A percentile compares a stretch with the other conserved stretches of the same genome.
Conservation (phyloP, 495 filamentous ascomycete species). For the Annulohypoxylon bovei region DNA sequence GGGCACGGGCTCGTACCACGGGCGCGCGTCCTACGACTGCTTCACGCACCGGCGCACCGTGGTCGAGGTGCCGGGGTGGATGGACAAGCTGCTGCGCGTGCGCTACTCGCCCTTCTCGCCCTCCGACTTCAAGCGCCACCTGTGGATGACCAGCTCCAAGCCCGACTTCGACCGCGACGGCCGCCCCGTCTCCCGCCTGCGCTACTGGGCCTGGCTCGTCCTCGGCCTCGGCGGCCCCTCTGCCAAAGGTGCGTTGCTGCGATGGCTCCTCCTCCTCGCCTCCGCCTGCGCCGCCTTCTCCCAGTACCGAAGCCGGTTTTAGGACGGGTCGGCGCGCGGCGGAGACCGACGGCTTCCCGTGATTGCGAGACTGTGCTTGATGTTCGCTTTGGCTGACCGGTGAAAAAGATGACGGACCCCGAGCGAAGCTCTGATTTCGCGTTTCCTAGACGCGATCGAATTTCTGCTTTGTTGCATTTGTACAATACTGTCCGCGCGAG, state of each 20-base stretch:
- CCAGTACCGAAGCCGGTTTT: slow-evolving; percentile 23
- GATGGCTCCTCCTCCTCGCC: slow-evolving; percentile 57
- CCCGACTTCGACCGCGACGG: slow-evolving; percentile 90
- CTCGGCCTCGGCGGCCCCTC: slow-evolving; percentile 57
- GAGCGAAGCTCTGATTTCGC: slow-evolving; percentile 24
- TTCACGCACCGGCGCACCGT: slow-evolving; percentile 85
- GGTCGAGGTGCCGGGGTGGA: slow-evolving; percentile 80
- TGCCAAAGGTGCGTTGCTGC: slow-evolving; percentile 58
- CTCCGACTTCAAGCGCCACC: slow-evolving; percentile 63
- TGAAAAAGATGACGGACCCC: slow-evolving; percentile 7
- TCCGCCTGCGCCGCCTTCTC: slow-evolving; percentile 36
- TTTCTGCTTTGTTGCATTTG: background rate
- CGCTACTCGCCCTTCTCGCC: slow-evolving; percentile 81
- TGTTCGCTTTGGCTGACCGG: slow-evolving; percentile 4
- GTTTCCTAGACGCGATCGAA: background rate
- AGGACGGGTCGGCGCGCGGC: background rate
- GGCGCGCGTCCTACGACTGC: slow-evolving; percentile 81
- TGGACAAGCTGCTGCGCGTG: slow-evolving; percentile 76
- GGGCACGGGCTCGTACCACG: slow-evolving; percentile 85
- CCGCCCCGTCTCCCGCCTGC: slow-evolving; percentile 58
- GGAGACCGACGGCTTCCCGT: background rate
- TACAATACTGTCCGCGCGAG: background rate
- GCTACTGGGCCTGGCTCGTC: slow-evolving; percentile 59
- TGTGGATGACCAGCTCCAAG: slow-evolving; percentile 63
- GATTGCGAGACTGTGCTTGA: background rate